These are phyloP conservation scores for Spergularia bocconei DNA, from an alignment of 148 eudicot species.

Conservation along the genomic window DNA sequence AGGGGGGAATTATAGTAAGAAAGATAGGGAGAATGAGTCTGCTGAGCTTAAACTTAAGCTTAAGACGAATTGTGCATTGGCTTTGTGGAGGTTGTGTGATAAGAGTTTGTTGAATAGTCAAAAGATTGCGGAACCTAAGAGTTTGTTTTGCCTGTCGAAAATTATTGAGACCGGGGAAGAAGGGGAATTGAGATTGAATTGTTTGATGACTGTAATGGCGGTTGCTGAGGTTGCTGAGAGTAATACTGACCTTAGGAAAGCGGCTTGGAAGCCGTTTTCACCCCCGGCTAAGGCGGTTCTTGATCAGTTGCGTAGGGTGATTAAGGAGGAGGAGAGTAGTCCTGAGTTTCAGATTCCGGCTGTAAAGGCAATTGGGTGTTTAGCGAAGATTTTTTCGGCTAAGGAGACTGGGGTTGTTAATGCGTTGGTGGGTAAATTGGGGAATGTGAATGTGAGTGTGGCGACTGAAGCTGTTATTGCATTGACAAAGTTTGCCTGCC, in stretches of 20 bases:
- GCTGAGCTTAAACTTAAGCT: constrained; percentile 53
- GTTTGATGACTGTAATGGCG: constrained; percentile 70
- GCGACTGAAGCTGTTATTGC: constrained; percentile 65
- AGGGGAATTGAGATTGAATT: constrained; percentile 53
- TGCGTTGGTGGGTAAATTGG: constrained; percentile 57
- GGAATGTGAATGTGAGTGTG: constrained; percentile 38
- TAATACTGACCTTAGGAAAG: constrained; percentile 57
- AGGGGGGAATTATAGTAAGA: constrained; percentile 34
- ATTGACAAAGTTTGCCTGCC: constrained; percentile 53
- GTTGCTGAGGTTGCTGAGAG: constrained; percentile 68
- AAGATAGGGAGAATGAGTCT: constrained; percentile 48
- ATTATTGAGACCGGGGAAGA: constrained; percentile 52
- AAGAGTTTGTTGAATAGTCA: constrained; percentile 60
- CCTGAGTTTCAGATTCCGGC: constrained; percentile 41
- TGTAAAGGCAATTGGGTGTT: constrained; percentile 61
- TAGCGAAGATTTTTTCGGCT: constrained; percentile 63
- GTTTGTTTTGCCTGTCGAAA: constrained; percentile 68
- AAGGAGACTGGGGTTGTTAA: constrained; percentile 61
- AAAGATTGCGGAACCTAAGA: constrained; percentile 76
- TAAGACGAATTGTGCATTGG: constrained; percentile 52
- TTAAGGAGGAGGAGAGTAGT: constrained; percentile 50
- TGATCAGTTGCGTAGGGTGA: constrained; percentile 63
- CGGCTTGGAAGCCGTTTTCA: constrained; percentile 67
- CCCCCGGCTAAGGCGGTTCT: constrained; percentile 62
- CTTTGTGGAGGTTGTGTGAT: constrained; percentile 56